Base-by-base conservation (phyloP, 768 basidiomycete genomes). In the Leucocoprinus sp. region DNA sequence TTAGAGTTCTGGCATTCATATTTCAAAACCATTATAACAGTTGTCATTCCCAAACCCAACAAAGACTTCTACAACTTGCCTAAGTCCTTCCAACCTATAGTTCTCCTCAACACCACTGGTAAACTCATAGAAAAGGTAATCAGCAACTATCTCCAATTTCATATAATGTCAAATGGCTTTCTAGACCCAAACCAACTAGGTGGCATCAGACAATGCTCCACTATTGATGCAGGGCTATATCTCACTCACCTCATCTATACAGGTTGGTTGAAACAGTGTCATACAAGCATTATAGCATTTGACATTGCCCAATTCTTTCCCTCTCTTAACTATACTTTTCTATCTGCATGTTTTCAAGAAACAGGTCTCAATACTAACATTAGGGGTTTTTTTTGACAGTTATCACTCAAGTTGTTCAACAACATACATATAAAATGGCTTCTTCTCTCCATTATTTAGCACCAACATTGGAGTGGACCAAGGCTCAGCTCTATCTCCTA, bases 191-290 rank as follows among this genome's bases (percentile, higher is more conserved):
- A 40, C 24, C 33, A 44, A 23, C 37, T 37, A 19, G 51, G 48
- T 2, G 43, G 51, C 11, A 39, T 50, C 6, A 39, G 42, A 0
- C 52, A 56, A 28, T 27, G 48, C 4, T 58, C 54, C 33, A 58
- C 57, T 29, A 42, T 53, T 26, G 54, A 58, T 24, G 47, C 54
- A 15, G 52, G 57, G 0, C 27, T 55, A 5, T 47, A 43, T 36
- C 45, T 58, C 1, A 55, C 50, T 1, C 55, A 58, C 43, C 23
- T 54, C 1, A 49, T 56, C 8, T 43, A 42, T 8, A 28, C 49
- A 1, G 53, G 52, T n/a, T 58, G 55, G 57, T 50, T 50, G 8
- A 48, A 45, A n/a, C 43, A 43, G 1, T 44, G 51, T 12, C 50
- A 53, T 28, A 54, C 48, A 2, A 52, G 50, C 27, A 45, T 48